Evolutionary conservation across 257 asterid species (phyloP).

Genomic region (Penstemon eatonii): DNA sequence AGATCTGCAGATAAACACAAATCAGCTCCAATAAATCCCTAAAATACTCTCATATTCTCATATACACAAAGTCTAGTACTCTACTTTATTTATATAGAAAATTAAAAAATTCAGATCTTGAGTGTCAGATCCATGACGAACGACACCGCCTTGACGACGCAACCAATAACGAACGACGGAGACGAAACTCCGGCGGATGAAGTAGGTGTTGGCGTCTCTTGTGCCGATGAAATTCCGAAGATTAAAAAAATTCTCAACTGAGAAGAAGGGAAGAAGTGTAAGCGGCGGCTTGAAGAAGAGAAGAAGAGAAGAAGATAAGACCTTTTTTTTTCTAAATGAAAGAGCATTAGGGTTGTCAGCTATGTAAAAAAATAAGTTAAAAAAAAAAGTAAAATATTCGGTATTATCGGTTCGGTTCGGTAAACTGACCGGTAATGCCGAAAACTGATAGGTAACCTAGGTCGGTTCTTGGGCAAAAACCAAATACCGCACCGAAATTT

Average conservation of each 20-base stretch:
- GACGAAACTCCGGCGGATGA: constrained; percentile 43
- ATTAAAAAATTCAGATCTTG: constrained; percentile 41
- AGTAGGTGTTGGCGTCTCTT: constrained; percentile 50
- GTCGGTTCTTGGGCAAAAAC: too few species aligned
- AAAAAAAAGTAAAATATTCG: too few species aligned
- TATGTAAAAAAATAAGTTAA: too few species aligned
- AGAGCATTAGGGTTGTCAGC: too few species aligned
- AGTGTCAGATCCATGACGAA: constrained; percentile 52
- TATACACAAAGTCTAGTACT: constrained; percentile 25
- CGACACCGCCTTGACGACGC: constrained; percentile 36
- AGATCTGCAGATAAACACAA: constrained; percentile 35
- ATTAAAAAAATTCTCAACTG: constrained; percentile 32
- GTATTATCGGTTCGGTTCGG: too few species aligned
- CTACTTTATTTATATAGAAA: not conserved
- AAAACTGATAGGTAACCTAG: too few species aligned
- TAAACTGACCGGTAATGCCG: too few species aligned
- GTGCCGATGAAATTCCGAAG: constrained; percentile 43
- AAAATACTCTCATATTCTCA: not conserved
- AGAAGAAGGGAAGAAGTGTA: too few species aligned
- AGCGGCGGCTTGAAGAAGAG: too few species aligned
- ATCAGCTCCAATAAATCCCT: constrained; percentile 23
- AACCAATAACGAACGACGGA: constrained; percentile 46
- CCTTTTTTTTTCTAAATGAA: too few species aligned
- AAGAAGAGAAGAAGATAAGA: too few species aligned
- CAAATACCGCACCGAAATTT: too few species aligned